Evolutionary conservation across 352 stramenopile species (phyloP).

Genomic region (Globisporangium uncinulatum): DNA sequence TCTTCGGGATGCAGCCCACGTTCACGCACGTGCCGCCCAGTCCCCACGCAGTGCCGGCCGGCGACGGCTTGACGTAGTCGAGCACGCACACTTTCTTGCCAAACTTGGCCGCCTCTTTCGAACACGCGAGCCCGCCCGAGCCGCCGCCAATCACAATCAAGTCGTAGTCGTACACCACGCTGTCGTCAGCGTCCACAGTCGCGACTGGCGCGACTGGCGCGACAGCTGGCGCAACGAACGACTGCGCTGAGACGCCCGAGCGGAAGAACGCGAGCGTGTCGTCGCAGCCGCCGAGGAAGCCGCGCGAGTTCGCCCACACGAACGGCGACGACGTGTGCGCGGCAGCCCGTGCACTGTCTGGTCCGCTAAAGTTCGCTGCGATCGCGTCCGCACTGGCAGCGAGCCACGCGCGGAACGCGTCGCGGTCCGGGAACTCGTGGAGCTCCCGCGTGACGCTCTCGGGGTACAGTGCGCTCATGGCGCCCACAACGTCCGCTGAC

Average conservation of each 20-base stretch:
- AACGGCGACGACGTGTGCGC: constrained; percentile 72
- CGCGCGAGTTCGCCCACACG: constrained; percentile 53
- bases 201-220: background rate
- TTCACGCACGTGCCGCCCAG: constrained; percentile 98
- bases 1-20: constrained; percentile 99
- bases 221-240: constrained; percentile 1
- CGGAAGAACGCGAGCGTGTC: constrained; percentile 60
- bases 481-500: constrained; percentile 43
- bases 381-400: constrained; percentile 28
- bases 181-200: constrained; percentile 5
- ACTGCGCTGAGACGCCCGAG: constrained; percentile 22
- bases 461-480: constrained; percentile 66
- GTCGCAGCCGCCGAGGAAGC: constrained; percentile 67
- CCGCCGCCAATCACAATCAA: constrained; percentile 80
- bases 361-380: constrained; percentile 22
- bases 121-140: constrained; percentile 89
- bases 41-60: constrained; percentile 86
- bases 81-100: constrained; percentile 94
- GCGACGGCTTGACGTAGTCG: constrained; percentile 93
- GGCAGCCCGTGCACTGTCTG: constrained; percentile 24
- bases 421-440: constrained; percentile 53
- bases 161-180: constrained; percentile 70
- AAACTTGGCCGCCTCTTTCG: constrained; percentile 92
- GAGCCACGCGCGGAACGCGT: constrained; percentile 58
- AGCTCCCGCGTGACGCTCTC: constrained; percentile 32